Evolutionary conservation across 345 rosid species (phyloP).

Genomic region (Alliaria petiolata): DNA sequence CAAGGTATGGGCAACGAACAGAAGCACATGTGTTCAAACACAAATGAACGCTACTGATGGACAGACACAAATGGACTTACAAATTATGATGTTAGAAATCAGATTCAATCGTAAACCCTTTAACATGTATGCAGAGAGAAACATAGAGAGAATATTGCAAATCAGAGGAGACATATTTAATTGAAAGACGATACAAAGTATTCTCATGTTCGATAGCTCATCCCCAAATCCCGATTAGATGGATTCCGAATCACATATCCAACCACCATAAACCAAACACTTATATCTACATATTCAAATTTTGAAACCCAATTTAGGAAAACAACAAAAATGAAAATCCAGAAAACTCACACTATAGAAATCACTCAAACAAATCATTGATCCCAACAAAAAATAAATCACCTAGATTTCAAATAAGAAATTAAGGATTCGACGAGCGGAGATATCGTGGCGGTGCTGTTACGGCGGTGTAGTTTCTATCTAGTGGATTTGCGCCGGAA

Average conservation of each 20-base stretch:
- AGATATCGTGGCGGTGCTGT: too few species aligned
- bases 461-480: too few species aligned
- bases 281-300: slow-evolving; percentile 42
- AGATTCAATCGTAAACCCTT: background rate
- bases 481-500: too few species aligned
- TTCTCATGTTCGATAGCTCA: background rate
- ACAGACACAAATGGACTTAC: too few species aligned
- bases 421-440: too few species aligned
- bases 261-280: background rate
- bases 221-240: background rate
- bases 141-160: background rate
- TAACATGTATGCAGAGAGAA: background rate
- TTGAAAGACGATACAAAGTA: background rate
- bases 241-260: background rate
- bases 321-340: background rate
- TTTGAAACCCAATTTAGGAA: background rate
- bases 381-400: too few species aligned
- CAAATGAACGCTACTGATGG: too few species aligned
- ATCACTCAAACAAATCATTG: too few species aligned
- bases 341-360: background rate
- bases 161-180: background rate
- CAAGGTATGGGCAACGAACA: too few species aligned
- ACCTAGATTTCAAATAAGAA: too few species aligned
- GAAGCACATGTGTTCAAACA: too few species aligned
- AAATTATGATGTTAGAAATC: background rate